phyloP scores from a whole-genome alignment of 2,329 filamentous ascomycete genomes.

The Septoria petroselini region DNA sequence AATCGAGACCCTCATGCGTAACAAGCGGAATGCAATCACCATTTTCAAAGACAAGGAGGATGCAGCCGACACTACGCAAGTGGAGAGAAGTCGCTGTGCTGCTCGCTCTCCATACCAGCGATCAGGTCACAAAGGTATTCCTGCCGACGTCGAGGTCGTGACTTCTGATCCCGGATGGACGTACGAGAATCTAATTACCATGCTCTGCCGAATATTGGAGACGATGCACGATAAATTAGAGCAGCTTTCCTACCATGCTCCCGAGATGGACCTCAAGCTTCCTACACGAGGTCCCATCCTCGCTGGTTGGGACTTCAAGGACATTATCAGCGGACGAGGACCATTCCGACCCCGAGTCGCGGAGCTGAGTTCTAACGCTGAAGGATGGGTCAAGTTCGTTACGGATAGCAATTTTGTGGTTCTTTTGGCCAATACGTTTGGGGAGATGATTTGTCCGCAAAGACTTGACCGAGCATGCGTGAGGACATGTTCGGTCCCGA shows the following conservation, averaged over 20 bases:
- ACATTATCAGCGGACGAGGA: not conserved
- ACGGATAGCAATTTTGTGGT: not conserved
- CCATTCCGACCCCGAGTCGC: not conserved
- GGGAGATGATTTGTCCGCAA: not conserved
- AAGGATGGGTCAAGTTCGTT: conserved; percentile 1
- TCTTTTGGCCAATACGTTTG: not conserved
- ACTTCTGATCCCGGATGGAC: not conserved
- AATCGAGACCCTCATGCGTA: not conserved
- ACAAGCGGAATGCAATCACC: not conserved
- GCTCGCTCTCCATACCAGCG: no score
- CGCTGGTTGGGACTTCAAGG: not conserved
- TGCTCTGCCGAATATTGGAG: not conserved
- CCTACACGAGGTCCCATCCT: not conserved
- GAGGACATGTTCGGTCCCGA: not conserved
- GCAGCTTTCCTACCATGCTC: not conserved
- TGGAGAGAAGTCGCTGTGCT: no score
- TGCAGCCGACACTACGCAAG: not conserved
- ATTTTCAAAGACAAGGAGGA: not conserved
- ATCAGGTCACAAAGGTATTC: not conserved
- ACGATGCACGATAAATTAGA: not conserved
- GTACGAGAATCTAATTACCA: not conserved
- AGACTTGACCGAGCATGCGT: not conserved
- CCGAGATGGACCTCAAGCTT: not conserved
- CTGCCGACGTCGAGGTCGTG: not conserved
- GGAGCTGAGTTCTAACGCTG: not conserved